A percentile compares a stretch with the other conserved stretches of the same genome.
These are phyloP conservation scores for Astrothelium macrocarpum DNA, from an alignment of 495 filamentous ascomycete genomes.

Conservation along the genomic window DNA sequence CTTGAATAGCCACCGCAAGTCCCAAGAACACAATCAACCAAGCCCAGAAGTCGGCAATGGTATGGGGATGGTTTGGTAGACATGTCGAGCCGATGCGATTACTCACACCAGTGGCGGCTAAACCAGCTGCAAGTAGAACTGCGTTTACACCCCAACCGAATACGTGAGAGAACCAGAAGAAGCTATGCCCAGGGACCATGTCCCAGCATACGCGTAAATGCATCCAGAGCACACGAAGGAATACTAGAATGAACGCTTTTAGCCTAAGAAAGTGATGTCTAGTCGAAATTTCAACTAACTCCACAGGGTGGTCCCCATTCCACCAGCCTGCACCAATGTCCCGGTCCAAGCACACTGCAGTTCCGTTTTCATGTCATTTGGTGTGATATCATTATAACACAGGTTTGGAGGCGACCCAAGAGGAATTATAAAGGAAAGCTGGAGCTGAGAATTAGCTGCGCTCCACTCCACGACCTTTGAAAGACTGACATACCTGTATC, in stretches of 20 bases:
- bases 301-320: conserved; percentile 27
- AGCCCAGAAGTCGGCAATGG: conserved; percentile 26
- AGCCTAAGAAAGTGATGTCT: background rate
- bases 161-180: conserved; percentile 23
- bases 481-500: conserved; percentile 18
- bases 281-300: conserved; percentile 11
- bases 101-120: conserved; percentile 26
- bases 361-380: conserved; percentile 27
- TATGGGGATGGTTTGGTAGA: conserved; percentile 26
- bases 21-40: conserved; percentile 29
- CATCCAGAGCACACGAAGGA: conserved; percentile 31
- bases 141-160: conserved; percentile 23
- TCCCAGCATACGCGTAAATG: conserved; percentile 35
- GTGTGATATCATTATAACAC: conserved; percentile 32
- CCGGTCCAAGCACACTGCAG: conserved; percentile 31
- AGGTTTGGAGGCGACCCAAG: conserved; percentile 20
- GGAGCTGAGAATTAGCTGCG: conserved; percentile 9
- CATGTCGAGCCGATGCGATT: conserved; percentile 29
- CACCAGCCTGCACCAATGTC: conserved; percentile 24
- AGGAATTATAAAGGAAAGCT: conserved; percentile 31
- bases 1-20: conserved; percentile 23
- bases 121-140: conserved; percentile 21
- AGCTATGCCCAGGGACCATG: conserved; percentile 21
- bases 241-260: conserved; percentile 17
- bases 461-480: background rate